Percentiles rank a stretch among this genome's conserved stretches.
Conservation (phyloP, 495 filamentous ascomycete species). For the Xylaria bambusicola region DNA sequence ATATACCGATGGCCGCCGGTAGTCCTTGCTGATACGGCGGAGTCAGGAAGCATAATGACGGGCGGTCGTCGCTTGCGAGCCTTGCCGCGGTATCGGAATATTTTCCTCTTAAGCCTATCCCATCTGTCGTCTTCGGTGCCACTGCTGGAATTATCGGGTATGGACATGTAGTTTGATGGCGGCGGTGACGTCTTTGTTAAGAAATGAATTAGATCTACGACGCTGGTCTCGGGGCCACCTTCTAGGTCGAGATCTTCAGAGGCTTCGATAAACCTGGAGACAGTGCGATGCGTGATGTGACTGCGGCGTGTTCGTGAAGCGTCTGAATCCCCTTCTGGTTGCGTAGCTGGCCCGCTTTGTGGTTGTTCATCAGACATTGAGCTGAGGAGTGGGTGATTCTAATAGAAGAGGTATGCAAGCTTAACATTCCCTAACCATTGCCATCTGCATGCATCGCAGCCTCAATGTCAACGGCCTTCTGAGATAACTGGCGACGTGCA, state of each 20-base stretch:
- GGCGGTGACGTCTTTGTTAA: constrained; percentile 46
- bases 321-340: too few relatives aligned
- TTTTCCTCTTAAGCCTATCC: constrained; percentile 27
- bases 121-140: constrained; percentile 26
- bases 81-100: constrained; percentile 27
- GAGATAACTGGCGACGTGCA: background rate
- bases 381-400: background rate
- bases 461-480: background rate
- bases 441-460: background rate
- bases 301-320: background rate
- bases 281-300: background rate
- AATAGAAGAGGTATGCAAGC: background rate
- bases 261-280: background rate
- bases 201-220: constrained; percentile 42
- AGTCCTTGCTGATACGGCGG: constrained; percentile 45
- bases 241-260: background rate
- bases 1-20: constrained; percentile 48
- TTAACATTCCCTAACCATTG: background rate
- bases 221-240: background rate
- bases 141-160: constrained; percentile 31
- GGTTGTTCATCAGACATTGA: constrained; percentile 4
- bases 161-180: constrained; percentile 43
- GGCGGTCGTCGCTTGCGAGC: constrained; percentile 22
- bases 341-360: background rate
- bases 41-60: constrained; percentile 45